Percentiles rank a stretch among this genome's conserved stretches.
Conservation (phyloP, 345 rosid species). For the Psidium friedrichsthalianum region DNA sequence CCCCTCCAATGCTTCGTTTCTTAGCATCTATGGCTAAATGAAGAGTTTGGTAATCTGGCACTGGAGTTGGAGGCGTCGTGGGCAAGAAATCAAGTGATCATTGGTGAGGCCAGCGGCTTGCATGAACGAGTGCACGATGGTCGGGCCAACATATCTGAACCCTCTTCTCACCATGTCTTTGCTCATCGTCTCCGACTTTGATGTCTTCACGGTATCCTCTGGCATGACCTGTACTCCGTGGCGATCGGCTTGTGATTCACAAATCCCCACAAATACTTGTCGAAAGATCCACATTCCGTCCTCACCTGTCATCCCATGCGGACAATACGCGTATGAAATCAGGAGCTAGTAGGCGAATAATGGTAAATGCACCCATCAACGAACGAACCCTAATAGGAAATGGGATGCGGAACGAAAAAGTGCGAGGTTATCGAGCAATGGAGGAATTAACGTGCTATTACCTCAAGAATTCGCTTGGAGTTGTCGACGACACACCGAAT, state of each 20-base stretch:
- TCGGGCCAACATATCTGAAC: slow-evolving; percentile 47
- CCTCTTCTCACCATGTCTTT: slow-evolving; percentile 67
- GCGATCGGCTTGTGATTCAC: slow-evolving; percentile 43
- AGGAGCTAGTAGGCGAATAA: neutral
- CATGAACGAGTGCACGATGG: slow-evolving; percentile 58
- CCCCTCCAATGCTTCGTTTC: neutral
- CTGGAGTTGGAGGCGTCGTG: slow-evolving; percentile 23
- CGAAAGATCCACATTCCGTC: slow-evolving; percentile 38
- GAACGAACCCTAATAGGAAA: neutral
- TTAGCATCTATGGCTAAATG: neutral
- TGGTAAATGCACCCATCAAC: neutral
- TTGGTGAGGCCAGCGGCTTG: slow-evolving; percentile 59
- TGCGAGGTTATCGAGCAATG: neutral
- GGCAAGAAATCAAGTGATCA: slow-evolving; percentile 51
- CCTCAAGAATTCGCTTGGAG: slow-evolving; percentile 44
- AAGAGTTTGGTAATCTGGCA: neutral
- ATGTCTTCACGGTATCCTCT: slow-evolving; percentile 55
- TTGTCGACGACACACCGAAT: slow-evolving; percentile 56
- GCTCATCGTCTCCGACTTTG: slow-evolving; percentile 60
- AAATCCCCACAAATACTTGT: slow-evolving; percentile 49
- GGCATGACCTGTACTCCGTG: slow-evolving; percentile 40
- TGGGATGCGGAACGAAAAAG: neutral
- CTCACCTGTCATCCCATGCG: slow-evolving; percentile 16
- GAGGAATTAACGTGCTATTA: neutral
- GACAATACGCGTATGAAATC: neutral